Base-by-base conservation (phyloP, 192 early-diverging fungal genomes). In the Geranomyces variabilis region DNA sequence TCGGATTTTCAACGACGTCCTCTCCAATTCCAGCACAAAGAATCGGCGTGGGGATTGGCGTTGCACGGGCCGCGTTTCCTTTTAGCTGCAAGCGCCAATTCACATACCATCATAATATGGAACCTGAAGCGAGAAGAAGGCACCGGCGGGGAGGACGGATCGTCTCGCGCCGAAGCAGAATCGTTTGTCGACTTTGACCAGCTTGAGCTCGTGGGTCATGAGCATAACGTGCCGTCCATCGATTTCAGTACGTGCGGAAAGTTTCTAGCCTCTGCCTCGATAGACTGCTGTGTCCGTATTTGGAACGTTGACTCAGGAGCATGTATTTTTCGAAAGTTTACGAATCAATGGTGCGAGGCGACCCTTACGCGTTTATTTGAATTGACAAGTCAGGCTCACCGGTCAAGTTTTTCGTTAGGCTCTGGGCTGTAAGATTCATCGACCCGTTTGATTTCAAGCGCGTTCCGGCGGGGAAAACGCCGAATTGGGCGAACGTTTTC, bases 31-130 rank as follows among this genome's bases (percentile, higher is more conserved):
- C 13, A 66, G 22, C 71, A 73, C 29, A 33, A 22, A 66, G 70
- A 61, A 0, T 74, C 70, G 13, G 63, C 70, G 26, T 77, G 76
- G 76, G 69, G 76, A 5, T 9, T 73, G 8, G 76, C 76, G 10
- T 53, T 67, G 9, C 65, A 66, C 28, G 69, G 70, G 5, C 70
- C 70, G 22, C 28, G 33, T 9, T 41, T 66, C 29, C 65, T 72
- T 0, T 55, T 77, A 14, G 76, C 76, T 6, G 71, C 47, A 4
- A 67, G 63, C 13, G 33, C 76, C 2, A 77, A 77, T 31, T 59
- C 76, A 26, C 76, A 77, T 43, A 73, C 64, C 7, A 67, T 77
- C 1, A 74, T 65, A 47, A 31, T 77, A 7, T 77, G 41, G 64
- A 68, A 73, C 47, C 71, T 77, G n/a, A 19, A 29, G 21, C 31